phyloP scores from a whole-genome alignment of 805 yeast species.

The Kodamaea leandrae region DNA sequence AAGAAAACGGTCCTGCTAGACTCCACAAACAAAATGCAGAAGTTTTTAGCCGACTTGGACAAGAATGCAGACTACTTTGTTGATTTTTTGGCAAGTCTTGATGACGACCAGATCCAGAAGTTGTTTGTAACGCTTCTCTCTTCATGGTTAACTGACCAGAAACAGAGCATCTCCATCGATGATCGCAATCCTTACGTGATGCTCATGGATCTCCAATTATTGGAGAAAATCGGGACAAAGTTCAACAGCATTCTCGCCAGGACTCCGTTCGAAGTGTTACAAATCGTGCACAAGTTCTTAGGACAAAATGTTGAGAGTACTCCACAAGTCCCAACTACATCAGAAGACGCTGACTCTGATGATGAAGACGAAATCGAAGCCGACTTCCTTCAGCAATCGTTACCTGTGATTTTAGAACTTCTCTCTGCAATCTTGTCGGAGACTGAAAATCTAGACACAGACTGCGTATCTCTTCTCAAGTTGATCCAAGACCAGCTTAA shows the following conservation, averaged over 20 bases:
- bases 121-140: conserved; percentile 52
- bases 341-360: conserved; percentile 29
- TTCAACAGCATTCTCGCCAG: conserved; percentile 56
- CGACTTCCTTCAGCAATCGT: conserved; percentile 15
- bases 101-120: conserved; percentile 44
- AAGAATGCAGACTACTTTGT: conserved; percentile 25
- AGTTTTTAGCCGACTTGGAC: conserved; percentile 31
- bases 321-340: no score
- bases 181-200: conserved; percentile 45
- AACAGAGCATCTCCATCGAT: conserved; percentile 6
- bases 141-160: conserved; percentile 51
- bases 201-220: conserved; percentile 57
- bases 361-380: conserved; percentile 17
- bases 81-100: conserved; percentile 47
- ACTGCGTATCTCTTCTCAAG: conserved; percentile 26
- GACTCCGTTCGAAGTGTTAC: conserved; percentile 57
- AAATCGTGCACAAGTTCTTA: conserved; percentile 29
- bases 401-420: conserved; percentile 34
- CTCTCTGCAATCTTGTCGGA: conserved; percentile 37
- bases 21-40: conserved; percentile 21
- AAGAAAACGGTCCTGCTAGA: conserved; percentile 5
- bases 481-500: conserved; percentile 25
- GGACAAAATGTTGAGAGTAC: conserved; percentile 24
- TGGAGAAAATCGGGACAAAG: conserved; percentile 58
- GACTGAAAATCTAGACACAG: conserved; percentile 25